Evolutionary conservation across 2,329 filamentous ascomycete genomes (phyloP).

Genomic region (Pseudogymnoascus sp.): DNA sequence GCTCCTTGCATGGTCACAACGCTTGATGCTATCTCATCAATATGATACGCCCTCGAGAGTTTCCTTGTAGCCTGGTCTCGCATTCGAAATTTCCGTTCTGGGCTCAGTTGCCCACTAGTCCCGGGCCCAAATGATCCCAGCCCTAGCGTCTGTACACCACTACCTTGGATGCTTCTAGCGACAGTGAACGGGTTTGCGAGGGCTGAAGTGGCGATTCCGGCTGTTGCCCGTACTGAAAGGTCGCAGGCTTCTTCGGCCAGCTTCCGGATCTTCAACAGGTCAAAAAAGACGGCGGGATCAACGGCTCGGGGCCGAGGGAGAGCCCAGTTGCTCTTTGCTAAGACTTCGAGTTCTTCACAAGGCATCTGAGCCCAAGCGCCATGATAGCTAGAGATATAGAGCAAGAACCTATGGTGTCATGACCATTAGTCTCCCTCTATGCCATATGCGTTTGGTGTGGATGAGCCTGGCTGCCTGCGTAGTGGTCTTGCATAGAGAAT

Average conservation of each 20-base stretch:
- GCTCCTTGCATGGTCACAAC: conserved; percentile 78
- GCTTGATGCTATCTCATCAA: conserved; percentile 77
- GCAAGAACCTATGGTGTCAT: conserved; percentile 58
- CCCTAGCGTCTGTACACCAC: conserved; percentile 43
- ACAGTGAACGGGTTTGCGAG: conserved; percentile 47
- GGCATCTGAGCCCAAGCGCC: conserved; percentile 77
- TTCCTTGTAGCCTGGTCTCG: conserved; percentile 72
- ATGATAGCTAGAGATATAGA: conserved; percentile 75
- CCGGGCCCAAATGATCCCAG: conserved; percentile 45
- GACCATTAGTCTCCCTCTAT: not conserved
- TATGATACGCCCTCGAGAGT: conserved; percentile 65
- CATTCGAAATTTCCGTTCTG: conserved; percentile 70
- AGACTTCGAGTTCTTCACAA: conserved; percentile 66
- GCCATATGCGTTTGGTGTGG: not conserved
- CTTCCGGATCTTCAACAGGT: conserved; percentile 72
- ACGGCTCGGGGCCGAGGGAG: conserved; percentile 67
- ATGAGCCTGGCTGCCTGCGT: not conserved
- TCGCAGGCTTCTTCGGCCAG: conserved; percentile 74
- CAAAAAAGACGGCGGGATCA: conserved; percentile 73
- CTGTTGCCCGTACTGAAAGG: conserved; percentile 68
- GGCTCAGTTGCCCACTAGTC: conserved; percentile 59
- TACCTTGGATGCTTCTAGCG: conserved; percentile 40
- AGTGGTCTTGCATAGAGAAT: not conserved
- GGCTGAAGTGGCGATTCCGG: conserved; percentile 58
- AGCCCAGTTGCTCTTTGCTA: conserved; percentile 73